Conservation (phyloP, 768 basidiomycete species). For the Suillus clintonianus region DNA sequence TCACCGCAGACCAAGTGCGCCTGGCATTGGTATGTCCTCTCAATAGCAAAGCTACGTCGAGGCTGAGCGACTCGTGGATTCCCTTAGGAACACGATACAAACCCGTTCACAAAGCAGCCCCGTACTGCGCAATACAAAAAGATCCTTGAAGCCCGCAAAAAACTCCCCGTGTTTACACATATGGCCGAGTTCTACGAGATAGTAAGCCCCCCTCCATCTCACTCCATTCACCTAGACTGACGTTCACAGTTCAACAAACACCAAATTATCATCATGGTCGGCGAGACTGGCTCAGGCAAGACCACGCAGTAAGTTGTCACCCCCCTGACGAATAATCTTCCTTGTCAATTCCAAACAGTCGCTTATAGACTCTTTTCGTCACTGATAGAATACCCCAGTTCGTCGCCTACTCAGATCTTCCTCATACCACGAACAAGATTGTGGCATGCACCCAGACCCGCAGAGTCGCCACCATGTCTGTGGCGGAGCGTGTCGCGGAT, state of each 20-base stretch:
- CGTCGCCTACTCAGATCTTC: slow-evolving; percentile 90
- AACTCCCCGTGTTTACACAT: slow-evolving; percentile 87
- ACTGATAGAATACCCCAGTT: slow-evolving; percentile 89
- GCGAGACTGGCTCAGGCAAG: slow-evolving; percentile 95
- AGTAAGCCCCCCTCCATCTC: slow-evolving; percentile 48
- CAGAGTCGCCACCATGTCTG: slow-evolving; percentile 96
- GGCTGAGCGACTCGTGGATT: not conserved
- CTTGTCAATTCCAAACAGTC: slow-evolving; percentile 19
- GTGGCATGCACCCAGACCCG: slow-evolving; percentile 97
- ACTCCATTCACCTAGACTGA: not conserved
- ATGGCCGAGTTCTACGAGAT: slow-evolving; percentile 93
- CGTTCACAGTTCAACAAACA: slow-evolving; percentile 34
- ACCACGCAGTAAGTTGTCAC: slow-evolving; percentile 79
- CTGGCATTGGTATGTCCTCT: slow-evolving; percentile 62
- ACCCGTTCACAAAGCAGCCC: slow-evolving; percentile 86
- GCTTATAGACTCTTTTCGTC: slow-evolving; percentile 33
- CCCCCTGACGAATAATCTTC: slow-evolving; percentile 16
- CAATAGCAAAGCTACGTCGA: not conserved
- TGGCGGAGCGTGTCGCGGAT: slow-evolving; percentile 97
- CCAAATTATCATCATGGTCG: slow-evolving; percentile 89
- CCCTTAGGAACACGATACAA: slow-evolving; percentile 70
- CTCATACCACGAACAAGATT: slow-evolving; percentile 85
- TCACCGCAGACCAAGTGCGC: slow-evolving; percentile 64
- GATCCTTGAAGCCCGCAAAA: slow-evolving; percentile 82
- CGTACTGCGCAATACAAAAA: slow-evolving; percentile 81